Conservation (phyloP, 1,139 yeast species). For the Protomyces inundatus region DNA sequence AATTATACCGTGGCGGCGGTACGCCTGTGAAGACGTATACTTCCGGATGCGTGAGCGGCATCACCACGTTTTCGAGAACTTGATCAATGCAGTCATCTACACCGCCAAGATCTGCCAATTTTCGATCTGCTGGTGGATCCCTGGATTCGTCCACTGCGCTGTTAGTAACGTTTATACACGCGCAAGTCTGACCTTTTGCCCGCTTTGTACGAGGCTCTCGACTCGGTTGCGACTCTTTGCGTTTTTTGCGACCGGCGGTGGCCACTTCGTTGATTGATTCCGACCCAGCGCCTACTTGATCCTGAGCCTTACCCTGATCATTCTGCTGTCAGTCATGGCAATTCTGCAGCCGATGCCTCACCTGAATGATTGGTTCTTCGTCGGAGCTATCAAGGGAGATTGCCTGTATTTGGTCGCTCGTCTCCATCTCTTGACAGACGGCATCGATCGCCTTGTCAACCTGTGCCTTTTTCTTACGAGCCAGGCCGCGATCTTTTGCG, state of each 20-base stretch:
- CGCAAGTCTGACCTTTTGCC: conserved; percentile 42
- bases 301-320: not conserved
- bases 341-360: too few relatives aligned
- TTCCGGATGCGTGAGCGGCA: conserved; percentile 92
- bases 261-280: conserved; percentile 25
- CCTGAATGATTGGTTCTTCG: not conserved
- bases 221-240: conserved; percentile 40
- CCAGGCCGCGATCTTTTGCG: conserved; percentile 6
- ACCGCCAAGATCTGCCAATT: conserved; percentile 78
- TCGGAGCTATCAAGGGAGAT: not conserved
- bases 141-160: conserved; percentile 42
- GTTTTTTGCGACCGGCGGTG: conserved; percentile 23
- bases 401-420: not conserved
- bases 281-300: not conserved
- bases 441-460: conserved; percentile 12
- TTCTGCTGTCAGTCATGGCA: not conserved
- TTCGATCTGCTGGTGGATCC: conserved; percentile 59
- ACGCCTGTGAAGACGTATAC: conserved; percentile 82
- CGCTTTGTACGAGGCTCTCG: conserved; percentile 39
- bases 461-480: conserved; percentile 17
- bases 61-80: conserved; percentile 79
- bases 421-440: conserved; percentile 11
- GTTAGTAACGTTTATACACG: not conserved
- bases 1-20: conserved; percentile 63
- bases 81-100: conserved; percentile 77